phyloP scores from a whole-genome alignment of 495 filamentous ascomycete species.

The Penicillium goetzii region DNA sequence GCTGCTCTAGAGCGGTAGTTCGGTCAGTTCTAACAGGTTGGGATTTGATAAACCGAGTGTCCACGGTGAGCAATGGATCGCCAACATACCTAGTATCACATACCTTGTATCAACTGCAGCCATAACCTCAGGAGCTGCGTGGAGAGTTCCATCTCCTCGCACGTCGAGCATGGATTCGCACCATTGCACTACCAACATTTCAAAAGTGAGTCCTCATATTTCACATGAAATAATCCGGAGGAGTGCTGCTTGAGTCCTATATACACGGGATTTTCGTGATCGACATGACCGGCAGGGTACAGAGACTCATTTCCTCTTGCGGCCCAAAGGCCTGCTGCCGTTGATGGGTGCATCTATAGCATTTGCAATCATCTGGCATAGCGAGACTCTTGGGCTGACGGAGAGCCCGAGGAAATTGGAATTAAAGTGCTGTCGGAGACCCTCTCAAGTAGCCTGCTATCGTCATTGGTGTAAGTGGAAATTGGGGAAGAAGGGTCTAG shows the following conservation, averaged over 20 bases:
- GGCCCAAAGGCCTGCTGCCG: neutral
- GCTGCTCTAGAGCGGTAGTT: neutral
- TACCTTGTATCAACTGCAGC: neutral
- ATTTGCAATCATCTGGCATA: neutral
- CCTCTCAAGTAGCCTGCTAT: neutral
- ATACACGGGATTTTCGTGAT: neutral
- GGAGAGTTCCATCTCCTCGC: neutral
- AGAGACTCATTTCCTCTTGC: neutral
- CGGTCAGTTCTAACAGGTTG: neutral
- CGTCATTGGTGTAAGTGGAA: neutral
- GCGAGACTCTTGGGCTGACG: neutral
- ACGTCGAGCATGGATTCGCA: neutral
- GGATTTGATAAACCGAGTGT: neutral
- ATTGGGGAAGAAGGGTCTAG: neutral
- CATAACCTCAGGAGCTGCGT: neutral
- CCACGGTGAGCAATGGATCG: neutral
- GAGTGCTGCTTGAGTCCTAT: neutral
- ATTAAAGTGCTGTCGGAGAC: neutral
- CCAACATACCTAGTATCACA: neutral
- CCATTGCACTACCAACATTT: neutral
- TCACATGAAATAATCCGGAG: neutral
- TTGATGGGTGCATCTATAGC: neutral
- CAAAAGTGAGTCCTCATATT: neutral
- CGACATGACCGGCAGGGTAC: neutral
- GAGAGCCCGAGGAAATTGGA: neutral